Evolutionary conservation across 306 rosid genomes (phyloP), one percentile per base, ranked within the genome.

Genomic region (Psophocarpus tetragonolobus): DNA sequence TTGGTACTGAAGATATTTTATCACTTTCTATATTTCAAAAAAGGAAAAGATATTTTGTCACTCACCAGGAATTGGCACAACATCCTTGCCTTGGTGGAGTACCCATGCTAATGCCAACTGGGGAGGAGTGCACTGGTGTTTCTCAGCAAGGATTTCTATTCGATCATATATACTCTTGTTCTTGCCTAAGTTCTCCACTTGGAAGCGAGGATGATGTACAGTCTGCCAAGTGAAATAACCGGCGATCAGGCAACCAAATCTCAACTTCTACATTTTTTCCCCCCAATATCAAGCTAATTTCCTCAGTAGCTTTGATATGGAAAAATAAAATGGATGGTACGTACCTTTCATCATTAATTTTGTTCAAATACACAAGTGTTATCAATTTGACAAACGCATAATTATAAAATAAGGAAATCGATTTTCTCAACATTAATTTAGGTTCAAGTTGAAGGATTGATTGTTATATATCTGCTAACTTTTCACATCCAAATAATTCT

Each of bases 31-130:
- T 14, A 58, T 14, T 27, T 26, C 13, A 27, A 24, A 7, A 48
- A 30, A 50, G 8, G 20, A 17, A 20, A 71, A 30, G 30, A 18
- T 10, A 50, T 18, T 50, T 11, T 51, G 38, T 13, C 27, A 62
- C 66, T 47, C n/a, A 71, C 78, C 73, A 42, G 84, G 80, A 54
- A 80, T 81, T 5, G 84, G 84, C 20, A 33, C 80, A 24, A 86
- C 87, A 69, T 86, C 88, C 10, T 86, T 69, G 41, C 91, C 97
- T 82, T 82, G 87, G 8, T 78, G 76, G 27, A 91, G 84, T 68
- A 88, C 83, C 94, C 94, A 87, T 29, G 92, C 85, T 44, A 89
- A 74, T 26, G 92, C 85, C 50, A 89, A 84, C 27, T 89, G 89
- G 36, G 89, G 75, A 71, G 93, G 69, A 58, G 84, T 68, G 82